Evolutionary conservation across 331 rosid species (phyloP), one percentile per base, ranked within the genome.

Genomic region (Dryas integrifolia): DNA sequence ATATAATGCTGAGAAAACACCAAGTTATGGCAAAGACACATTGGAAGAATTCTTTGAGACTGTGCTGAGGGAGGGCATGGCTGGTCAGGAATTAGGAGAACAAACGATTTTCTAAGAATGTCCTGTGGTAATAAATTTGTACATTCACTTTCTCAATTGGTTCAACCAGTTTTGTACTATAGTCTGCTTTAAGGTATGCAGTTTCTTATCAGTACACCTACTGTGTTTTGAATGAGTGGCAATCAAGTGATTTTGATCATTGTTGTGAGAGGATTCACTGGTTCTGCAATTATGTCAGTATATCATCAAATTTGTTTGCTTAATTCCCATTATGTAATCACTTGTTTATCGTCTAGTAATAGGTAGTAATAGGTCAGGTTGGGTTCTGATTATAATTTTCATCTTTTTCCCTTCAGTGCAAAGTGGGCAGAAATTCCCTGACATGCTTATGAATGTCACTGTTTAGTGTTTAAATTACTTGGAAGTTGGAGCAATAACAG

Each of bases 61-160:
- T 56, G 96, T 92, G 21, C 79, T 90, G 67, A 86, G 91, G 76
- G 98, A 92, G 53, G 98, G 98, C 11, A 92, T 92, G 96, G 82
- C 91, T 26, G 98, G 98, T 69, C 98, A 92, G 79, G 98, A 92
- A 74, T 82, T 90, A 52, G 96, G 96, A 16, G 98, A 92, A 79
- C 98, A 90, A 75, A 78, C 86, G 0, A 88, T 92, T 67, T 69
- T 92, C 56, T 90, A 66, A 77, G 49, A 80, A 48, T 3, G 45
- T 2, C 10, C 63, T 10, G 3, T 80, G 75, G 65, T 69, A 74
- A 53, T 63, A 60, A 69, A 67, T 73, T 47, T 63, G 39, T 57
- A 79, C 30, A 75, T 49, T 47, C 57, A 18, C 24, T 57, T 66
- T 72, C 68, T 74, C 75, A 64, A 65, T 70, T 77, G 79, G 69